These are phyloP conservation scores for Fistulifera pelliculosa DNA, from an alignment of 108 stramenopile species.

Conservation along the genomic window DNA sequence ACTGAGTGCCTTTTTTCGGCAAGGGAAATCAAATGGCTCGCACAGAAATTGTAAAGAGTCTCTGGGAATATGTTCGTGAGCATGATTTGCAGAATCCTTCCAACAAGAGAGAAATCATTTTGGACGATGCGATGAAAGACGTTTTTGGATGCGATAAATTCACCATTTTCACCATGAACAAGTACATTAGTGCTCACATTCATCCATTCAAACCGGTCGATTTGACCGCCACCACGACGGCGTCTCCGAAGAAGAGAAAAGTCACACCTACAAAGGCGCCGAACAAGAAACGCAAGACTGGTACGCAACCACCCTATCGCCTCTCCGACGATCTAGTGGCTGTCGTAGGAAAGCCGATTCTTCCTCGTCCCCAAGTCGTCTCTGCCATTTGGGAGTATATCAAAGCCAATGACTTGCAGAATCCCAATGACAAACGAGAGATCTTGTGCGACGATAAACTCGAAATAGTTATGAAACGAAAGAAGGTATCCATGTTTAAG, in stretches of 20 bases:
- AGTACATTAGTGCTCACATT: slow-evolving; percentile 61
- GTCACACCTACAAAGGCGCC: slow-evolving; percentile 4
- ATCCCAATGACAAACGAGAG: slow-evolving; percentile 79
- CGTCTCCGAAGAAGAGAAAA: slow-evolving; percentile 8
- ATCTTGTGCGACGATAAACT: slow-evolving; percentile 77
- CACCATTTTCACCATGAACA: slow-evolving; percentile 90
- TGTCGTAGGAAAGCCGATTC: slow-evolving; percentile 53
- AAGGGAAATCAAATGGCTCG: slow-evolving; percentile 50
- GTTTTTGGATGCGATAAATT: slow-evolving; percentile 65
- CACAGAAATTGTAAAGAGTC: slow-evolving; percentile 65
- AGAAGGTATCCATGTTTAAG: slow-evolving; percentile 83
- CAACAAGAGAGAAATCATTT: slow-evolving; percentile 68
- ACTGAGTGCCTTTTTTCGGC: slow-evolving; percentile 59
- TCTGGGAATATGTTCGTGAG: slow-evolving; percentile 83
- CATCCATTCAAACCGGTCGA: slow-evolving; percentile 74
- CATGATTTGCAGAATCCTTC: slow-evolving; percentile 82
- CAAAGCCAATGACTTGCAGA: slow-evolving; percentile 70
- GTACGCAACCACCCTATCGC: slow-evolving; percentile 62
- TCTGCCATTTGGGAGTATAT: slow-evolving; percentile 83
- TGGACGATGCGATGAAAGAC: slow-evolving; percentile 55
- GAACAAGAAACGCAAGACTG: slow-evolving; percentile 39
- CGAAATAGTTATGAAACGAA: slow-evolving; percentile 59
- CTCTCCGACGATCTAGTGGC: slow-evolving; percentile 56
- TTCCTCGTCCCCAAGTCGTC: slow-evolving; percentile 77
- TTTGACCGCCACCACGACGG: slow-evolving; percentile 40